Conservation (phyloP, 345 rosid genomes). For the Aurinia saxatilis region DNA sequence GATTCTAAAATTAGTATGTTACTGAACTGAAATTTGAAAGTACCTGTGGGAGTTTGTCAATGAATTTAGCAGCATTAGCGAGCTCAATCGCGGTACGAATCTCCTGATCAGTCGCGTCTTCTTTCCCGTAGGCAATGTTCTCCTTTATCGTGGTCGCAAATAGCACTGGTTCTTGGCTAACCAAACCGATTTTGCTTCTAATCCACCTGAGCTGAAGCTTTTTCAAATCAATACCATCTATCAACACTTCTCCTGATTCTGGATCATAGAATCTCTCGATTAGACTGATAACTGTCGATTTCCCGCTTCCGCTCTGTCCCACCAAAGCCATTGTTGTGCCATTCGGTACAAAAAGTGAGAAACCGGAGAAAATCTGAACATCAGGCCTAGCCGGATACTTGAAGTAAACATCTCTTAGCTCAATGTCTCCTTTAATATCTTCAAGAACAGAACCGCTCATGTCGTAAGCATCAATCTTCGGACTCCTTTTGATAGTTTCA, state of each 20-base stretch:
- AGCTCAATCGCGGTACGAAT: conserved; percentile 24
- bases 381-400: conserved; percentile 47
- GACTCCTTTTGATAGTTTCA: conserved; percentile 35
- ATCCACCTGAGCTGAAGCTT: conserved; percentile 44
- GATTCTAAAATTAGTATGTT: too few relatives aligned
- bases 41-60: conserved; percentile 23
- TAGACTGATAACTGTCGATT: conserved; percentile 65
- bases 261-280: conserved; percentile 77
- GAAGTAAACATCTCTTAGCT: conserved; percentile 36
- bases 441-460: conserved; percentile 32
- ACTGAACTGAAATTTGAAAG: not conserved
- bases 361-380: conserved; percentile 54
- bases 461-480: conserved; percentile 40
- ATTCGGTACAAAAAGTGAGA: conserved; percentile 33
- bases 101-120: conserved; percentile 19
- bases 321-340: conserved; percentile 42
- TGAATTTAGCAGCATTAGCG: conserved; percentile 22
- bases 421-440: conserved; percentile 39
- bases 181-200: conserved; percentile 39
- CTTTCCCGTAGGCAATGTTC: conserved; percentile 37
- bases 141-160: conserved; percentile 40
- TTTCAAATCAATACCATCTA: conserved; percentile 36
- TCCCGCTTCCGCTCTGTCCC: conserved; percentile 59
- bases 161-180: conserved; percentile 47
- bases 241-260: conserved; percentile 36